Evolutionary conservation across 371 early-diverging fungal genomes (phyloP).

Genomic region (Haplosporangium sp.): DNA sequence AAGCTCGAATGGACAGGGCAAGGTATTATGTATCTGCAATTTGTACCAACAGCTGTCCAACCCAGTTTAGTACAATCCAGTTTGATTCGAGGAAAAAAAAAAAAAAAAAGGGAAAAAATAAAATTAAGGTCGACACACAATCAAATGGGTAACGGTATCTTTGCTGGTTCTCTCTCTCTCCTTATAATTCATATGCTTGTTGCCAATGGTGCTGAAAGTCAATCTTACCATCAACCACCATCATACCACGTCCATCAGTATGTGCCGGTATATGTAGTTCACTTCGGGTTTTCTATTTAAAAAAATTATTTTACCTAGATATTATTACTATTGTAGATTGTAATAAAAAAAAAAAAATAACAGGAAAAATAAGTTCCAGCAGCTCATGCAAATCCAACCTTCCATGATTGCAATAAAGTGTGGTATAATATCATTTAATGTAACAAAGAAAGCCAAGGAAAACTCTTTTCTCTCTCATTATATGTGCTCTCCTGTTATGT

Average conservation of each 20-base stretch:
- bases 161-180: not conserved
- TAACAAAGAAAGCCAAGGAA: not conserved
- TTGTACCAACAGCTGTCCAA: too few species aligned
- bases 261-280: not conserved
- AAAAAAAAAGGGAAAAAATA: too few species aligned
- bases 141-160: too few species aligned
- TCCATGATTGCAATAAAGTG: not conserved
- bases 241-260: too few species aligned
- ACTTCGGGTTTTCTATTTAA: too few species aligned
- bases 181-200: not conserved
- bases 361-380: too few species aligned
- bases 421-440: constrained; percentile 5
- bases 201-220: not conserved
- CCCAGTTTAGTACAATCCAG: too few species aligned
- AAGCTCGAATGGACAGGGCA: too few species aligned
- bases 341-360: not conserved
- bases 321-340: not conserved
- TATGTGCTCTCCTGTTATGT: not conserved
- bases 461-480: not conserved
- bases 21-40: too few species aligned
- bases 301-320: not conserved
- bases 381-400: constrained; percentile 9
- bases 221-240: not conserved
- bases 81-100: too few species aligned
- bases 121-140: too few species aligned